These are phyloP conservation scores for Cladosporium colombiae DNA, from an alignment of 2,329 filamentous ascomycete species.

Conservation along the genomic window DNA sequence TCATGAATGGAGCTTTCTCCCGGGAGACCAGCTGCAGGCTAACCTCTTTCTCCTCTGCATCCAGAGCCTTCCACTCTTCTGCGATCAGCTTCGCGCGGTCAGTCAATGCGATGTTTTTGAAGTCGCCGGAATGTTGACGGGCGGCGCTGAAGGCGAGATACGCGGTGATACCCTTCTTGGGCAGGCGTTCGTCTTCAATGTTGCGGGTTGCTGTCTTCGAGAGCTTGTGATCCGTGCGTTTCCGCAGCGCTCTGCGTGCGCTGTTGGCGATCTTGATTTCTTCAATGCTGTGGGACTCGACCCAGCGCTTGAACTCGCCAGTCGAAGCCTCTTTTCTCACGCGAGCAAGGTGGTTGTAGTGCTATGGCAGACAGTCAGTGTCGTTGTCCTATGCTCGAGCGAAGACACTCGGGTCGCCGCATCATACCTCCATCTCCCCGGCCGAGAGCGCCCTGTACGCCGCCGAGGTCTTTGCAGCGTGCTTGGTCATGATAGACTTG, in stretches of 20 bases:
- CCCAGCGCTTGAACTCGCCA: constrained; percentile 54
- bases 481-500: constrained; percentile 32
- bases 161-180: constrained; percentile 45
- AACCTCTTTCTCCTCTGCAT: constrained; percentile 52
- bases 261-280: constrained; percentile 61
- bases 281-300: constrained; percentile 55
- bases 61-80: constrained; percentile 52
- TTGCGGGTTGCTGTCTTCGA: neutral
- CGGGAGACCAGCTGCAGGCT: constrained; percentile 18
- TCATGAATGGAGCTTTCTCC: neutral
- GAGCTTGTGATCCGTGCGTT: constrained; percentile 22
- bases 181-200: constrained; percentile 58
- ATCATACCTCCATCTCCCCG: constrained; percentile 48
- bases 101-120: constrained; percentile 45
- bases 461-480: constrained; percentile 37
- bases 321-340: constrained; percentile 48
- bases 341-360: constrained; percentile 54
- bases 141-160: constrained; percentile 51
- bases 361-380: constrained; percentile 42
- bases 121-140: constrained; percentile 51
- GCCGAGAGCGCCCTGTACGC: constrained; percentile 51
- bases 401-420: neutral
- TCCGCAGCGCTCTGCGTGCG: constrained; percentile 50
- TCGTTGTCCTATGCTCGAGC: neutral
- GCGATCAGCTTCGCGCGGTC: constrained; percentile 47